These are phyloP conservation scores for Lichtheimia ramosa DNA, from an alignment of 371 early-diverging fungal species.

Conservation along the genomic window DNA sequence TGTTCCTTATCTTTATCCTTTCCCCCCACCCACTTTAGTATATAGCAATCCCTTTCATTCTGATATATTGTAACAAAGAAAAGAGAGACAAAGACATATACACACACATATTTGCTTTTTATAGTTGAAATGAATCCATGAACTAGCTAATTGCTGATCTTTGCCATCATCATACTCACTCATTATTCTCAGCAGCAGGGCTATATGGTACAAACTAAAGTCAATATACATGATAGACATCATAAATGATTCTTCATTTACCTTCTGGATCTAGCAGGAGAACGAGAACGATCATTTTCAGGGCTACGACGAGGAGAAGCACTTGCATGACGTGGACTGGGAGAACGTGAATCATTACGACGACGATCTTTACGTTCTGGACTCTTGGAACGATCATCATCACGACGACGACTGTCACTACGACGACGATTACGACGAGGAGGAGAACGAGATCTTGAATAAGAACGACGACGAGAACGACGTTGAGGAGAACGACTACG, in stretches of 20 bases:
- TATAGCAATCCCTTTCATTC: too few relatives aligned
- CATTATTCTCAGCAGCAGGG: too few relatives aligned
- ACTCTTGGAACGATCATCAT: background rate
- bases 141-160: too few relatives aligned
- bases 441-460: conserved; percentile 20
- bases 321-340: background rate
- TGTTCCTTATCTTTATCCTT: too few relatives aligned
- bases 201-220: too few relatives aligned
- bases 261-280: background rate
- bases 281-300: conserved; percentile 3
- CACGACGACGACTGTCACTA: conserved; percentile 14
- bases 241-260: background rate
- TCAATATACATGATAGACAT: too few relatives aligned
- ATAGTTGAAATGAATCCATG: too few relatives aligned
- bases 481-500: conserved; percentile 42
- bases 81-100: too few relatives aligned
- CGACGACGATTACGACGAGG: conserved; percentile 34
- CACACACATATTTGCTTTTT: too few relatives aligned
- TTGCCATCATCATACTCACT: too few relatives aligned
- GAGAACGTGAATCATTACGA: background rate
- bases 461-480: conserved; percentile 38
- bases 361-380: background rate
- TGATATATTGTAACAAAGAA: too few relatives aligned
- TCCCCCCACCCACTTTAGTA: too few relatives aligned
- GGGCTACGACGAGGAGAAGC: background rate